Base-by-base conservation (phyloP, 257 asterid genomes). In the Leonotis leonurus region DNA sequence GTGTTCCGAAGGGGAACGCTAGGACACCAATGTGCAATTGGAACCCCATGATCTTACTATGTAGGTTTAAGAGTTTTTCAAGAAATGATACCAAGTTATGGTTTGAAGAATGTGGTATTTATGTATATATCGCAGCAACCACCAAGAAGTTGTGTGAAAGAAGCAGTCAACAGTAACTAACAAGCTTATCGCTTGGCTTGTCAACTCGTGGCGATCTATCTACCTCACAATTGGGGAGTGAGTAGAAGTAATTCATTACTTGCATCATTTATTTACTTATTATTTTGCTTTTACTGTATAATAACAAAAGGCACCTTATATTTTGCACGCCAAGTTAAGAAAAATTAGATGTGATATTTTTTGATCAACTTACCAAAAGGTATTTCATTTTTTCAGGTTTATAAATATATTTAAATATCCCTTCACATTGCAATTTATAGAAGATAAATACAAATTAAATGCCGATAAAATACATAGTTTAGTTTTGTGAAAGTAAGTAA, bases 1-100 rank as follows among this genome's bases (percentile, higher is more conserved):
- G 97, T 1, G 92, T 70, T 64, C 84, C 94, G 72, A 86, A 86
- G 2, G 97, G 97, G 71, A 89, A 89, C 11, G 97, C 80, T 24
- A 89, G 80, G 33, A 84, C 84, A 4, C 80, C 94, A 2, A 89
- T 53, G n/a, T 86, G 95, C 36, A 56, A 53, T 48, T 76, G 64
- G 18, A 60, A 49, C 14, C 22, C 73, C 87, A 81, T 81, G 3
- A 12, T 27, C 18, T 56, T 8, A 27, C 25, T 35, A 56, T 25
- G 24, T 26, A 6, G 39, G 37, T 17, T 8, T n/a, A 12, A 1
- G 37, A 30, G 3, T 21, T 8, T 10, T 68, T 36, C 20, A 13
- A 26, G 30, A 3, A 26, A 53, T 11, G 53, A 35, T 54, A 40
- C 27, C 24, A 18, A 39, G n/a, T 27, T 29, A 18, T 37, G 18